A percentile compares a stretch with the other conserved stretches of the same genome.
Evolutionary conservation across 2,329 filamentous ascomycete species (phyloP).

Genomic region (Penicillium glabrum): DNA sequence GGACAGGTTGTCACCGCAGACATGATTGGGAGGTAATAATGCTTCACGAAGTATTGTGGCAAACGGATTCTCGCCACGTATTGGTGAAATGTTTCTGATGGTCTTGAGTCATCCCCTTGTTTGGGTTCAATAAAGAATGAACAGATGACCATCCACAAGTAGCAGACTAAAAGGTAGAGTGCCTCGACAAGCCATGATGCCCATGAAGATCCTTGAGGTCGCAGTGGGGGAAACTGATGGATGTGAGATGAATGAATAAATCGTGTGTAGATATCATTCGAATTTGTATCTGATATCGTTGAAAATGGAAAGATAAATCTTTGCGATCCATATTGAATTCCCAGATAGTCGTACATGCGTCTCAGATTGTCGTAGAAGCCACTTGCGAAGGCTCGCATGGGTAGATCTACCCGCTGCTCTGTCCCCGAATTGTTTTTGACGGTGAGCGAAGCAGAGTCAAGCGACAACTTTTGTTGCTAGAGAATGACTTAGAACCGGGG

Average conservation of each 20-base stretch:
- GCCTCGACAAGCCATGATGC: slow-evolving; percentile 47
- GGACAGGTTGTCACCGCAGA: slow-evolving; percentile 57
- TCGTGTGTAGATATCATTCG: slow-evolving; percentile 34
- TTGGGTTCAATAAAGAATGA: slow-evolving; percentile 50
- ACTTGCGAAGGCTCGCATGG: slow-evolving; percentile 53
- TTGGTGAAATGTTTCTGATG: slow-evolving; percentile 48
- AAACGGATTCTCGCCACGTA: slow-evolving; percentile 55
- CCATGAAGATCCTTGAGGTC: slow-evolving; percentile 27
- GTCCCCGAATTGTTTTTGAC: slow-evolving; percentile 23
- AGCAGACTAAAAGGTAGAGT: slow-evolving; percentile 48
- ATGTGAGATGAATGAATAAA: slow-evolving; percentile 58
- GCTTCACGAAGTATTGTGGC: slow-evolving; percentile 48
- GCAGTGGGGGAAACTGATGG: slow-evolving; percentile 49
- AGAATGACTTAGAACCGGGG: background rate
- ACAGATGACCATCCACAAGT: slow-evolving; percentile 55
- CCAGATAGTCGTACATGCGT: slow-evolving; percentile 57
- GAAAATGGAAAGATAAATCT: slow-evolving; percentile 51
- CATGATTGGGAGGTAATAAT: slow-evolving; percentile 57
- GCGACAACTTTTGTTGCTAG: slow-evolving; percentile 45
- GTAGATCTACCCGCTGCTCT: slow-evolving; percentile 40
- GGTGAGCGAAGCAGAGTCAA: slow-evolving; percentile 48
- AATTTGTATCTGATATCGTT: slow-evolving; percentile 8
- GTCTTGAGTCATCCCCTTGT: slow-evolving; percentile 8
- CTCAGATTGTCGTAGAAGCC: slow-evolving; percentile 58
- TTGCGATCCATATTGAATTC: slow-evolving; percentile 50